Conservation (phyloP, 148 eudicot species). For the Heliamphora exappendiculata region DNA sequence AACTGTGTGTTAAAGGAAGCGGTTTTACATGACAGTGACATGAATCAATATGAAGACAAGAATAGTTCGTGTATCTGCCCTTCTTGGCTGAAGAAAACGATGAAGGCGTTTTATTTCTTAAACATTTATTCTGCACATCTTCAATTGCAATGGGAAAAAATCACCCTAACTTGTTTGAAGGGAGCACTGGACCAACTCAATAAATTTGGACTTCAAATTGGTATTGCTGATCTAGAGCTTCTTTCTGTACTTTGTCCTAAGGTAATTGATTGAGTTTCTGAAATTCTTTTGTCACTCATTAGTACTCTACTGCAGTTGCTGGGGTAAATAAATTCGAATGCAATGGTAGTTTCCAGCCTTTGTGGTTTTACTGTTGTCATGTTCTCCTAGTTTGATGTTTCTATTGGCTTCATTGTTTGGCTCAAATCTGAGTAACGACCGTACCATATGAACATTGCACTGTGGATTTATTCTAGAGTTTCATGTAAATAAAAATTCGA, state of each 20-base stretch:
- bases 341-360: not conserved
- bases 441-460: not conserved
- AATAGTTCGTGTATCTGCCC: slow-evolving; percentile 57
- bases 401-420: not conserved
- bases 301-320: not conserved
- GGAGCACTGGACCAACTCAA: slow-evolving; percentile 46
- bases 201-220: slow-evolving; percentile 40
- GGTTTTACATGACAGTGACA: slow-evolving; percentile 10
- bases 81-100: slow-evolving; percentile 51
- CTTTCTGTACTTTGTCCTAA: slow-evolving; percentile 68
- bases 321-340: not conserved
- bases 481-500: not conserved
- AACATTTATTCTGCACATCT: slow-evolving; percentile 51
- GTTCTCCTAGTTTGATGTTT: not conserved
- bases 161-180: slow-evolving; percentile 42
- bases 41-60: slow-evolving; percentile 10
- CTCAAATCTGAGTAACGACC: not conserved
- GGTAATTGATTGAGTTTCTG: slow-evolving; percentile 28
- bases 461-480: not conserved
- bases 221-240: slow-evolving; percentile 49
- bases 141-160: slow-evolving; percentile 30
- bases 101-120: slow-evolving; percentile 59
- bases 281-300: not conserved
- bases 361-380: not conserved
- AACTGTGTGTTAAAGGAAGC: slow-evolving; percentile 45